Conservation (phyloP, 2,329 filamentous ascomycete genomes). For the Pestalotiopsis sp. region DNA sequence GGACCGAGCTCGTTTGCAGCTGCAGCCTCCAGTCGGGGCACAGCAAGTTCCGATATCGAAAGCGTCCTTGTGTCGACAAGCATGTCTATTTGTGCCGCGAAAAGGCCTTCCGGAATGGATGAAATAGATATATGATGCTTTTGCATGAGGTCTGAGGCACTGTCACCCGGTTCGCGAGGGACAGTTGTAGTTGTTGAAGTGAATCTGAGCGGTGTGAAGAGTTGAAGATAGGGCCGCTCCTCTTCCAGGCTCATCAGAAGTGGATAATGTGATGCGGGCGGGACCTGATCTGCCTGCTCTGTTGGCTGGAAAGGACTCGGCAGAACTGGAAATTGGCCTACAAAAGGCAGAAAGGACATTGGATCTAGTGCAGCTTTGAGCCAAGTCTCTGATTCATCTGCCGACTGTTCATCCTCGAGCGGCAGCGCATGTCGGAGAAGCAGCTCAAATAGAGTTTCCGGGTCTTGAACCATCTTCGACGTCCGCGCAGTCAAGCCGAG, state of each 20-base stretch:
- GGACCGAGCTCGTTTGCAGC: slow-evolving; percentile 60
- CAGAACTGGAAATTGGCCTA: slow-evolving; percentile 32
- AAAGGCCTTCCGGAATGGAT: slow-evolving; percentile 54
- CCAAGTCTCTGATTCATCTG: slow-evolving; percentile 40
- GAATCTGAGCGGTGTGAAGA: slow-evolving; percentile 70
- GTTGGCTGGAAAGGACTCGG: slow-evolving; percentile 23
- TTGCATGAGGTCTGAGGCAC: slow-evolving; percentile 41
- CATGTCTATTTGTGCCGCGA: slow-evolving; percentile 59
- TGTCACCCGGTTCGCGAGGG: slow-evolving; percentile 28
- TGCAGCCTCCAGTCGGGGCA: slow-evolving; percentile 58
- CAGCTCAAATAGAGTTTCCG: slow-evolving; percentile 40
- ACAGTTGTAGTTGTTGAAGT: slow-evolving; percentile 53
- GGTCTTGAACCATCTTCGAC: slow-evolving; percentile 31
- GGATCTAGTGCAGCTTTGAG: slow-evolving; percentile 53
- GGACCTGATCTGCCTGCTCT: slow-evolving; percentile 35
- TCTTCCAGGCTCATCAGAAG: slow-evolving; percentile 63
- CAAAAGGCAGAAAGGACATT: slow-evolving; percentile 53
- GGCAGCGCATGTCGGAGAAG: slow-evolving; percentile 44
- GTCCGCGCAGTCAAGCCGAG: slow-evolving; percentile 25
- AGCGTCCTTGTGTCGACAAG: slow-evolving; percentile 56
- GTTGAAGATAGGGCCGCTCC: slow-evolving; percentile 68
- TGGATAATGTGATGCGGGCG: slow-evolving; percentile 65
- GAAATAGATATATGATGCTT: slow-evolving; percentile 57
- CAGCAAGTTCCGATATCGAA: slow-evolving; percentile 51
- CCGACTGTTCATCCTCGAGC: slow-evolving; percentile 29